Percentiles rank a stretch among this genome's conserved stretches.
These are phyloP conservation scores for Malassezia vespertilionis DNA, from an alignment of 1,284 basidiomycete species.

Conservation along the genomic window DNA sequence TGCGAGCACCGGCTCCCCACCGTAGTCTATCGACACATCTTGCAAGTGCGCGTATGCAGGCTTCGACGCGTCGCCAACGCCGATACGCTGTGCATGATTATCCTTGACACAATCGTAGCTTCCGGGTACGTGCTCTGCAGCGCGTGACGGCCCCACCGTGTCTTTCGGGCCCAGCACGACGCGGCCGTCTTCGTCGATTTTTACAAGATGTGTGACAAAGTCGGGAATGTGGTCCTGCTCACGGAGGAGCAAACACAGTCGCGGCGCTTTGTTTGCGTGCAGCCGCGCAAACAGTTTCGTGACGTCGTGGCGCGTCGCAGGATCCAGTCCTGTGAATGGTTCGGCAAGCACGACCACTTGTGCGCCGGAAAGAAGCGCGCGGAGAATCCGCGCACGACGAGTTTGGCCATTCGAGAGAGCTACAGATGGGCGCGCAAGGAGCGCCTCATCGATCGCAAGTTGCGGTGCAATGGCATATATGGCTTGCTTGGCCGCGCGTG, in stretches of 20 bases:
- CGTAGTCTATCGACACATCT: conserved; percentile 64
- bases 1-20: conserved; percentile 54
- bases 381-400: conserved; percentile 68
- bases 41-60: conserved; percentile 56
- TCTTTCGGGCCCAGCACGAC: conserved; percentile 50
- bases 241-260: conserved; percentile 68
- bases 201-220: conserved; percentile 67
- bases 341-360: conserved; percentile 51
- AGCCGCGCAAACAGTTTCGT: conserved; percentile 52
- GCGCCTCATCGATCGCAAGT: conserved; percentile 23
- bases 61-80: conserved; percentile 20
- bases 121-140: conserved; percentile 4
- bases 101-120: conserved; percentile 15
- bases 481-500: conserved; percentile 14
- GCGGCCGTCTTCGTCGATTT: conserved; percentile 52
- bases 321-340: conserved; percentile 30
- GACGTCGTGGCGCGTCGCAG: conserved; percentile 18
- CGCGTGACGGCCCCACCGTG: background rate
- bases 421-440: conserved; percentile 41
- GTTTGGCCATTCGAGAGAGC: conserved; percentile 86
- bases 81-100: conserved; percentile 11
- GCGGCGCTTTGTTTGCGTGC: conserved; percentile 51
- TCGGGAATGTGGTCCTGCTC: conserved; percentile 68
- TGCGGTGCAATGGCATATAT: conserved; percentile 27
- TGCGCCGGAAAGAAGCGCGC: conserved; percentile 59